Conservation (phyloP, 192 early-diverging fungal species). For the Lobosporangium transversale region DNA sequence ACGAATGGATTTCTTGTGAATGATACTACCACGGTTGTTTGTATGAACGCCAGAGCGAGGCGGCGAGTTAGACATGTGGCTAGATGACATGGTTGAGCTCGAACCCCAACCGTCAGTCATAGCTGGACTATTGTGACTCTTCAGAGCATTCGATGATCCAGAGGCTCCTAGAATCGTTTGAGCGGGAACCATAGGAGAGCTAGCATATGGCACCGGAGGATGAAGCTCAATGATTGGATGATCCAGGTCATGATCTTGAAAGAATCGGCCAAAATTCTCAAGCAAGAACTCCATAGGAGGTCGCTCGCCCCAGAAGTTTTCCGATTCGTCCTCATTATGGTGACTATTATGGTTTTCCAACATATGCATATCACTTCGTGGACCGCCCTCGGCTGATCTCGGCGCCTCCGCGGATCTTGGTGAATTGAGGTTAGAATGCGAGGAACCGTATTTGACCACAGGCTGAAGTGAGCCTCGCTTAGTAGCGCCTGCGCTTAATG, state of each 20-base stretch:
- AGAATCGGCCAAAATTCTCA: slow-evolving; percentile 75
- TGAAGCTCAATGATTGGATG: slow-evolving; percentile 69
- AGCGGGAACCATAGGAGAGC: slow-evolving; percentile 41
- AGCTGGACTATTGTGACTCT: slow-evolving; percentile 31
- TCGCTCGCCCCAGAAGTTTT: slow-evolving; percentile 64
- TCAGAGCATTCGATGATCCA: slow-evolving; percentile 21
- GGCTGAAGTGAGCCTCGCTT: slow-evolving; percentile 45
- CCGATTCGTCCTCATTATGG: slow-evolving; percentile 34
- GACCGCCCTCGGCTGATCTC: slow-evolving; percentile 24
- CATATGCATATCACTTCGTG: slow-evolving; percentile 13
- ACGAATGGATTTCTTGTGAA: slow-evolving; percentile 64
- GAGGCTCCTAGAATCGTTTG: slow-evolving; percentile 31
- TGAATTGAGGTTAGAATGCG: slow-evolving; percentile 38
- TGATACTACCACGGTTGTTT: slow-evolving; percentile 43
- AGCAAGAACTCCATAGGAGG: slow-evolving; percentile 74
- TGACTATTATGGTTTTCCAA: slow-evolving; percentile 9
- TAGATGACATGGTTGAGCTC: slow-evolving; percentile 37
- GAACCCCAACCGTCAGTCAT: slow-evolving; percentile 52
- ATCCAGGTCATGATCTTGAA: slow-evolving; percentile 81
- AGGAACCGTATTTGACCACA: slow-evolving; percentile 29
- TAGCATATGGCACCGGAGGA: slow-evolving; percentile 20
- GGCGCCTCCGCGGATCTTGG: slow-evolving; percentile 34
- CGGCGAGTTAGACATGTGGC: slow-evolving; percentile 12
- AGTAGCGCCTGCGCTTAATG: slow-evolving; percentile 37
- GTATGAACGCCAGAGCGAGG: slow-evolving; percentile 9